Evolutionary conservation across 768 basidiomycete species (phyloP), one percentile per base, ranked within the genome.

Genomic region (Suillus occidentalis): DNA sequence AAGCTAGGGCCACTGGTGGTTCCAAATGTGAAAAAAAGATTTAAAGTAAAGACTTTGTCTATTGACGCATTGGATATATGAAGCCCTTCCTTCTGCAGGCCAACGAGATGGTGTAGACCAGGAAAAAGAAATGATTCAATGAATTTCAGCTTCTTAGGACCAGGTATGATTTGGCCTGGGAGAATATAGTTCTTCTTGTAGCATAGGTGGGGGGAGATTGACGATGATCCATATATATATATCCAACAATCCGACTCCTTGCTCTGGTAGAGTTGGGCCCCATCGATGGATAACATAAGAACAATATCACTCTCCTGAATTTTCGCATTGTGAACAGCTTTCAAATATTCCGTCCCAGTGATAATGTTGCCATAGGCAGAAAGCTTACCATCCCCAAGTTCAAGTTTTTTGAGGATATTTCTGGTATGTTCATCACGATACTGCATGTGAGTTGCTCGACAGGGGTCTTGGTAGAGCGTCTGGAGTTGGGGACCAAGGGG

Each of bases 1-100:
- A 45, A 45, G 43, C 43, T 20, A 3, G 43, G 43, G 4, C 20
- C 43, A n/a, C n/a, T 20, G 0, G 20, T 20, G 0, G 43, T 45
- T 45, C 43, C 43, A 20, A 45, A 45, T 45, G 43, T 20, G 1
- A 45, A 45, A 45, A 45, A 45, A 1, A 45, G 43, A 45, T 45
- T 4, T 0, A 4, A 45, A 0, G 0, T 45, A 10, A n/a, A 45
- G 0, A 45, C 1, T 45, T 4, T 0, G 43, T 45, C 20, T 4
- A 1, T 45, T 0, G 43, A 45, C 1, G 20, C 43, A n/a, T 45
- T 20, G 20, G 20, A 45, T 45, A 45, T 45, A n/a, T 8, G 3
- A 45, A 45, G 43, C 43, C 20, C 43, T 45, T 45, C 43, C 20
- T 45, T 45, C 20, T 45, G 43, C 20, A 45, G 2, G 20, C 20